A percentile compares a stretch with the other conserved stretches of the same genome.
Evolutionary conservation across 352 stramenopile genomes (phyloP).

Genomic region (Phytophthora idaei): DNA sequence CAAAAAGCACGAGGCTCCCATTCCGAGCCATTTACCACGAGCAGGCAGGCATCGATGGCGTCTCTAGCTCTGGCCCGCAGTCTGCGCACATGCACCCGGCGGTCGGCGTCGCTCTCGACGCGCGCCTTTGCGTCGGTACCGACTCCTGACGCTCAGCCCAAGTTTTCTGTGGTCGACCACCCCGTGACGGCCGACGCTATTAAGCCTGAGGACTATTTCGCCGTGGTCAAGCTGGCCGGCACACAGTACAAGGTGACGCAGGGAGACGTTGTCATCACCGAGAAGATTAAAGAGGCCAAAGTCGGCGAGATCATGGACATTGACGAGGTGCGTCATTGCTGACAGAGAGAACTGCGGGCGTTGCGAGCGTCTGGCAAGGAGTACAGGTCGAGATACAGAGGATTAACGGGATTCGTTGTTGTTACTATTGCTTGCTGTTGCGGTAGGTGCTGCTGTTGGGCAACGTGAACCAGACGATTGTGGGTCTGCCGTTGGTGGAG

Average conservation of each 20-base stretch:
- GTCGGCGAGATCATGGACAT: conserved; percentile 86
- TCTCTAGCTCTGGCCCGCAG: conserved; percentile 28
- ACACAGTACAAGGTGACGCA: conserved; percentile 90
- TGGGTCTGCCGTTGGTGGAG: conserved; percentile 71
- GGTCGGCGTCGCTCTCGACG: conserved; percentile 12
- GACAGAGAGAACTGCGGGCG: neutral
- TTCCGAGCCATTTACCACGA: conserved; percentile 10
- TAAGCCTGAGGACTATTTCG: conserved; percentile 80
- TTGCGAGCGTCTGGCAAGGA: conserved; percentile 11
- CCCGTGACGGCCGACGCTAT: conserved; percentile 71
- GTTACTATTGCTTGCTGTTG: neutral
- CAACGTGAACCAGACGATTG: conserved; percentile 86
- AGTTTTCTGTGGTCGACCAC: conserved; percentile 81
- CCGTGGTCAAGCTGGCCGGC: conserved; percentile 81
- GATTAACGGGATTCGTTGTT: neutral
- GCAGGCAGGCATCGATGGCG: conserved; percentile 22
- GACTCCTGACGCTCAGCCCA: conserved; percentile 30
- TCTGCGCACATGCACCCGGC: conserved; percentile 28
- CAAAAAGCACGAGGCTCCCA: conserved; percentile 1
- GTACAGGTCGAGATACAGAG: neutral
- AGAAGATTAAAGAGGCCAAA: conserved; percentile 89
- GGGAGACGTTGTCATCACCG: conserved; percentile 81
- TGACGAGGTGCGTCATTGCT: conserved; percentile 47
- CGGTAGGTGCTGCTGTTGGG: conserved; percentile 75
- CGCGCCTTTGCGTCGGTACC: conserved; percentile 31